Conservation (phyloP, 768 basidiomycete species). For the Amanita pallidorosea region DNA sequence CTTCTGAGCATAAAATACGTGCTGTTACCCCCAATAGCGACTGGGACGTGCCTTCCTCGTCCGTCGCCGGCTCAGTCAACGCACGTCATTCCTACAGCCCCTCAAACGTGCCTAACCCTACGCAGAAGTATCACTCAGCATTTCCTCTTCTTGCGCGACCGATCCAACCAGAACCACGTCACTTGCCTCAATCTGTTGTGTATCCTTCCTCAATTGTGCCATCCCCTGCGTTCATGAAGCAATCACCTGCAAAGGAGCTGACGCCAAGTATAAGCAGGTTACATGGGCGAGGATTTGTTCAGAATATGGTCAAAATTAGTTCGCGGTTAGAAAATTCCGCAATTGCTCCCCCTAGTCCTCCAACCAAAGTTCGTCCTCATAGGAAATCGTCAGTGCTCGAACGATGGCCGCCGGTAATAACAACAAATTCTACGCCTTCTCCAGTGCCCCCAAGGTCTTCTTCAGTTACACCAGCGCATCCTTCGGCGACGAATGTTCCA, state of each 20-base stretch:
- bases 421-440: constrained; percentile 19
- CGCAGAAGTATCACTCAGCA: constrained; percentile 23
- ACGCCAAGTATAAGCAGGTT: constrained; percentile 77
- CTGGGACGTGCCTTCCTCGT: constrained; percentile 7
- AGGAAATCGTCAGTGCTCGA: constrained; percentile 53
- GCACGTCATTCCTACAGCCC: constrained; percentile 16
- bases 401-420: constrained; percentile 48
- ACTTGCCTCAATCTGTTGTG: constrained; percentile 30
- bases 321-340: constrained; percentile 37
- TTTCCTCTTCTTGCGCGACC: constrained; percentile 41
- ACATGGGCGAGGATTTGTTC: constrained; percentile 80
- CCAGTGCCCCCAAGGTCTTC: constrained; percentile 16
- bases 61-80: constrained; percentile 12
- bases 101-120: constrained; percentile 16
- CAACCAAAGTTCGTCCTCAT: constrained; percentile 21
- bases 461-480: constrained; percentile 8
- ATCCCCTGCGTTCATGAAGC: constrained; percentile 52
- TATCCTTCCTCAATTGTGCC: constrained; percentile 31
- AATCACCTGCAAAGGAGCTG: constrained; percentile 50
- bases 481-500: background rate
- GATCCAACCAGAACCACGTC: constrained; percentile 37
- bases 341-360: constrained; percentile 17
- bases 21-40: background rate
- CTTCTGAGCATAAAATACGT: background rate
- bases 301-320: constrained; percentile 69